Conservation (phyloP, 2,329 filamentous ascomycete genomes). For the Sarocladium kiliense region DNA sequence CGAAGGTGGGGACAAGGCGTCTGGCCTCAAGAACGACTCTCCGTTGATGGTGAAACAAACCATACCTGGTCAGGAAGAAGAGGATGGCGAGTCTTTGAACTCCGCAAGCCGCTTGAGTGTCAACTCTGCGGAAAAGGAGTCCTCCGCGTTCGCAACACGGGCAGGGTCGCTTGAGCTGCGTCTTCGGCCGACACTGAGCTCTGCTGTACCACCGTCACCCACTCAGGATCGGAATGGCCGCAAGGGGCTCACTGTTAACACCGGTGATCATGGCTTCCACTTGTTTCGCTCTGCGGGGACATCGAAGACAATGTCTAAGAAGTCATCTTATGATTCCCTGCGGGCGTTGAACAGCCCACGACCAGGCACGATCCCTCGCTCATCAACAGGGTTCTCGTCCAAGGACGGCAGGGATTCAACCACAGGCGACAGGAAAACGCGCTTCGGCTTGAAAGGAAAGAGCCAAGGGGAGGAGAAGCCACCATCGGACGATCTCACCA, state of each 20-base stretch:
- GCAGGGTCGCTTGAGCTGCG: conserved; percentile 76
- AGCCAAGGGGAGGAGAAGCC: conserved; percentile 50
- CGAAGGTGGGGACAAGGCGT: conserved; percentile 48
- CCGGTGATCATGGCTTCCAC: conserved; percentile 43
- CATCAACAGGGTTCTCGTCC: conserved; percentile 39
- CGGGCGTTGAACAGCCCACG: conserved; percentile 34
- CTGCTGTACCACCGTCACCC: conserved; percentile 31
- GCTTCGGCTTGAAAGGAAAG: conserved; percentile 52
- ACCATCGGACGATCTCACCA: conserved; percentile 81
- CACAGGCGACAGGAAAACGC: conserved; percentile 39
- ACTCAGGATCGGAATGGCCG: conserved; percentile 27
- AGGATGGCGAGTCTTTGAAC: conserved; percentile 34
- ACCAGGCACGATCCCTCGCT: conserved; percentile 37
- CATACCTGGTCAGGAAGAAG: conserved; percentile 18
- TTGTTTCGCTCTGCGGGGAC: conserved; percentile 40
- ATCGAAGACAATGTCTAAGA: conserved; percentile 40
- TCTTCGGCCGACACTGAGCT: conserved; percentile 74
- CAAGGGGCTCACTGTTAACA: conserved; percentile 46
- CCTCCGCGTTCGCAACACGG: conserved; percentile 50
- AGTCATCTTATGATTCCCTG: conserved; percentile 53
- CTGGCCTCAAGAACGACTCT: conserved; percentile 50
- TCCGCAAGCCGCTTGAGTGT: conserved; percentile 32
- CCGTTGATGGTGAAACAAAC: conserved; percentile 50
- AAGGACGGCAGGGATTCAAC: conserved; percentile 32
- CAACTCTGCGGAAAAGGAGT: conserved; percentile 37